phyloP scores from a whole-genome alignment of 768 basidiomycete genomes.

The Panellus pusillus region DNA sequence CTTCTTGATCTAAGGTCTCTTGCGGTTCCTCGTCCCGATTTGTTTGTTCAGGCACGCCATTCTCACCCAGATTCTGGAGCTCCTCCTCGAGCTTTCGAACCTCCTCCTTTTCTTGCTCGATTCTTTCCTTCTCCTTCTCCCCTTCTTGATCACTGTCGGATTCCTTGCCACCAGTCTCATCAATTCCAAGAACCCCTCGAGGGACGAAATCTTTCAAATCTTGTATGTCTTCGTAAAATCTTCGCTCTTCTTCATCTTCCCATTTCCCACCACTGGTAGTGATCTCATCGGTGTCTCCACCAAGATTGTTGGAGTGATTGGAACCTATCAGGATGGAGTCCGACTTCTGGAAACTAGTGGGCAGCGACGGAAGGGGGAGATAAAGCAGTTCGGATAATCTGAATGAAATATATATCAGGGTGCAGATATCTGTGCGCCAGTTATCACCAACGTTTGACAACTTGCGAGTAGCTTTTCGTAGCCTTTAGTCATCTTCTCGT shows the following conservation, averaged over 20 bases:
- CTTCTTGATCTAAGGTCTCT: conserved; percentile 27
- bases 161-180: conserved; percentile 39
- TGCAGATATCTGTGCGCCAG: neutral
- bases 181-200: conserved; percentile 78
- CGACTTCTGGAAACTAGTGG: conserved; percentile 75
- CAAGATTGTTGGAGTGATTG: conserved; percentile 33
- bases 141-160: conserved; percentile 42
- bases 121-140: conserved; percentile 54
- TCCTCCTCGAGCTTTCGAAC: conserved; percentile 77
- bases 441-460: conserved; percentile 72
- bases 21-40: conserved; percentile 35
- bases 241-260: conserved; percentile 96
- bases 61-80: conserved; percentile 58
- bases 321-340: conserved; percentile 80
- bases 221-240: conserved; percentile 91
- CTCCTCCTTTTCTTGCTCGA: conserved; percentile 64
- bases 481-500: conserved; percentile 96
- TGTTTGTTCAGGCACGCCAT: conserved; percentile 28
- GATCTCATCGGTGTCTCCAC: conserved; percentile 57
- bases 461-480: conserved; percentile 90
- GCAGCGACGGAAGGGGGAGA: conserved; percentile 78
- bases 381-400: conserved; percentile 92
- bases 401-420: conserved; percentile 14
- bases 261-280: conserved; percentile 76
- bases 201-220: conserved; percentile 94